Conservation (phyloP, 2,329 filamentous ascomycete species). For the Diaporthe sp. region DNA sequence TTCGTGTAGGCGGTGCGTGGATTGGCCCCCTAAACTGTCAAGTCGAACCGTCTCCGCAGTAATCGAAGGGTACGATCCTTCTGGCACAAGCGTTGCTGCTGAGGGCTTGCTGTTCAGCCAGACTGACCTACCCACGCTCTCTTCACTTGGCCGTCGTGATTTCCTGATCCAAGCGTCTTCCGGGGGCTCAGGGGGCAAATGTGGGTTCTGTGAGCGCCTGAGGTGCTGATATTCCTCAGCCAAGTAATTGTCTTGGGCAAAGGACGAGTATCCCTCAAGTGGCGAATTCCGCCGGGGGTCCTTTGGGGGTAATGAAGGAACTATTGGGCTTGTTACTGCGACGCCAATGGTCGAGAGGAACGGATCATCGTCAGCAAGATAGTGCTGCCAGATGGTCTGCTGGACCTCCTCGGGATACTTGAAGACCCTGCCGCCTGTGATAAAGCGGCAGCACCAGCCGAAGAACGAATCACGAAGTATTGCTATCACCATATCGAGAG, state of each 20-base stretch:
- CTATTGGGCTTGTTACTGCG: slow-evolving; percentile 14
- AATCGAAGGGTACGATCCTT: background rate
- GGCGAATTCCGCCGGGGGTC: background rate
- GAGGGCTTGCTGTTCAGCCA: slow-evolving; percentile 19
- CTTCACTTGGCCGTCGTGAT: slow-evolving; percentile 9
- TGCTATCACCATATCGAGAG: slow-evolving; percentile 32
- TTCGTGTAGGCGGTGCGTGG: background rate
- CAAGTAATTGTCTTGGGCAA: background rate
- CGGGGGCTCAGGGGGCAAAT: background rate
- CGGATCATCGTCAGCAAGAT: slow-evolving; percentile 57
- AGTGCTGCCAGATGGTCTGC: slow-evolving; percentile 61
- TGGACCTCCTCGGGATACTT: slow-evolving; percentile 62
- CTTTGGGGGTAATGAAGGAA: background rate
- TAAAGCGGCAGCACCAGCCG: slow-evolving; percentile 56
- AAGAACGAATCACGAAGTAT: slow-evolving; percentile 59
- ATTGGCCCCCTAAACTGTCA: background rate
- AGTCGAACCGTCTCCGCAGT: background rate
- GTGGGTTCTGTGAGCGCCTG: background rate
- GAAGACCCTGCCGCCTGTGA: slow-evolving; percentile 53
- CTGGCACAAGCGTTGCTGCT: slow-evolving; percentile 1
- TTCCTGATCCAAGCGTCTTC: background rate
- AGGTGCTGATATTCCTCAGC: background rate
- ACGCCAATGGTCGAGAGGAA: background rate
- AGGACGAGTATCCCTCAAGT: background rate
- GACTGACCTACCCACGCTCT: background rate